A percentile compares a stretch with the other conserved stretches of the same genome.
phyloP scores from a whole-genome alignment of 805 yeast genomes.

The Kuraishia floccosa region DNA sequence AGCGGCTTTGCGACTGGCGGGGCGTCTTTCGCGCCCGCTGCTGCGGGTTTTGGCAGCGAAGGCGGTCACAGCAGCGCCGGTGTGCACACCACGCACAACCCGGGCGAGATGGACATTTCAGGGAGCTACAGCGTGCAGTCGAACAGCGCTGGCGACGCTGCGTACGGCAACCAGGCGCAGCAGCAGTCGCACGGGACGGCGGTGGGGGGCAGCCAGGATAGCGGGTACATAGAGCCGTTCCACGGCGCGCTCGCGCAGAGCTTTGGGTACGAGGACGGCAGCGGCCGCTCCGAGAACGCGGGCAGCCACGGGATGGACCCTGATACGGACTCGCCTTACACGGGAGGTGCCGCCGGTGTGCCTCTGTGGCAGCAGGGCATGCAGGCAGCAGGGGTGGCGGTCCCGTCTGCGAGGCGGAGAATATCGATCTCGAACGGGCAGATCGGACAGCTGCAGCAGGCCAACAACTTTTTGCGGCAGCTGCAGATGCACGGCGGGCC shows the following conservation, averaged over 20 bases:
- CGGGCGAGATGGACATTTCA: no score
- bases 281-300: background rate
- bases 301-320: conserved; percentile 1
- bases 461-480: conserved; percentile 11
- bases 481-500: conserved; percentile 2
- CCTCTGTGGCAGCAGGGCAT: no score
- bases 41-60: no score
- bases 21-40: background rate
- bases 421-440: conserved; percentile 81
- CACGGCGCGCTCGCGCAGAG: background rate
- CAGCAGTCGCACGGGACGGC: background rate
- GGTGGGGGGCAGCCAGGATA: background rate
- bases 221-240: background rate
- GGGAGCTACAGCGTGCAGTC: background rate
- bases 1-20: background rate
- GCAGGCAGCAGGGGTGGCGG: no score
- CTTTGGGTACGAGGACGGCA: background rate
- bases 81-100: no score
- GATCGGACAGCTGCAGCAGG: conserved; percentile 57
- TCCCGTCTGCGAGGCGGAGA: conserved; percentile 36
- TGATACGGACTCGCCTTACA: background rate
- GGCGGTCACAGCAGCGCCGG: no score
- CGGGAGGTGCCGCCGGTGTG: no score
- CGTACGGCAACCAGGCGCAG: background rate
- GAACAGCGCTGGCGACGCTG: background rate